Evolutionary conservation across 345 rosid genomes (phyloP).

Genomic region (Moricandia arvensis): DNA sequence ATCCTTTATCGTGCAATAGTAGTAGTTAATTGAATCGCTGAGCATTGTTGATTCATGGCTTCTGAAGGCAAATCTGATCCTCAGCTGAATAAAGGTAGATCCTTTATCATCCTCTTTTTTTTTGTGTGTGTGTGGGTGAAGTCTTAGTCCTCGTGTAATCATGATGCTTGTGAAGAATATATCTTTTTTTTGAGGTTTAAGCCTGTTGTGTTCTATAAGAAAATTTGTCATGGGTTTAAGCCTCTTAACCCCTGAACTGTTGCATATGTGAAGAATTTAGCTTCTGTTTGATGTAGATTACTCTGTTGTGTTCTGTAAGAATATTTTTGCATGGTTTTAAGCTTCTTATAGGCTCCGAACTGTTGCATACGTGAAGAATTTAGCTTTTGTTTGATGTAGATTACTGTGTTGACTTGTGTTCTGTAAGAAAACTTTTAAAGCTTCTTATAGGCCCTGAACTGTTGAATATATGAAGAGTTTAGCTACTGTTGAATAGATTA

Average conservation of each 20-base stretch:
- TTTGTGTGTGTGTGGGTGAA: too few species aligned
- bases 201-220: not conserved
- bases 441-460: not conserved
- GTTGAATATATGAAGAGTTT: not conserved
- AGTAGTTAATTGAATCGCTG: constrained; percentile 16
- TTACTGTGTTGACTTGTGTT: not conserved
- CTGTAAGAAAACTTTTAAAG: not conserved
- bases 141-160: not conserved
- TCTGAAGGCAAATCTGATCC: constrained; percentile 63
- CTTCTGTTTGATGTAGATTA: not conserved
- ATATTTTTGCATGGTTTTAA: not conserved
- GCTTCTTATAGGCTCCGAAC: not conserved
- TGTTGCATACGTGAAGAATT: not conserved
- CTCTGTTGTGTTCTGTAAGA: not conserved
- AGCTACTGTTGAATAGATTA: not conserved
- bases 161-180: not conserved
- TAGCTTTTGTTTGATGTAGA: not conserved
- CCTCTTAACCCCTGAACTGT: not conserved
- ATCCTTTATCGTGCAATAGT: constrained; percentile 40
- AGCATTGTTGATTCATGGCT: constrained; percentile 52
- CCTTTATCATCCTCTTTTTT: too few species aligned
- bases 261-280: not conserved
- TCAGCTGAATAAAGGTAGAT: constrained; percentile 62
- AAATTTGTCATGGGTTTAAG: not conserved
- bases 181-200: not conserved